phyloP scores from a whole-genome alignment of 2,329 filamentous ascomycete species.

The Colletotrichum lupini region DNA sequence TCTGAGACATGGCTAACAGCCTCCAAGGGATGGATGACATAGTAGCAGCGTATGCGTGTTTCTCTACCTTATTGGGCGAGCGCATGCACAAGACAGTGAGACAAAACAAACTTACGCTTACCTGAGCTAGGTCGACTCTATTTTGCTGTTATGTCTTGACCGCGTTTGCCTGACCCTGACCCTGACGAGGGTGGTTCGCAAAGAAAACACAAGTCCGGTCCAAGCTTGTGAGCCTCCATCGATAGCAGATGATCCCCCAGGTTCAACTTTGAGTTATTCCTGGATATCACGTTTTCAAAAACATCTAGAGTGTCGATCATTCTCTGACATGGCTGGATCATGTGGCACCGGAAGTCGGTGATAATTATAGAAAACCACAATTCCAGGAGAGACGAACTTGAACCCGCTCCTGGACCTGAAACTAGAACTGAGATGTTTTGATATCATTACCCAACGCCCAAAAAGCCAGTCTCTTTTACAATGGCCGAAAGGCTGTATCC shows the following conservation, averaged over 20 bases:
- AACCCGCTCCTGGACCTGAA: neutral
- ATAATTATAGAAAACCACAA: neutral
- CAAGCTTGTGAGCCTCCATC: neutral
- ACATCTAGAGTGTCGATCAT: neutral
- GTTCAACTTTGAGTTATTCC: neutral
- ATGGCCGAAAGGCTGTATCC: neutral
- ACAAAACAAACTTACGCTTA: neutral
- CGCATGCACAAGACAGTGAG: neutral
- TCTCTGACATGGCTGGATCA: neutral
- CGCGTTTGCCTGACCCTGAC: neutral
- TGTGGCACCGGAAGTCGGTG: neutral
- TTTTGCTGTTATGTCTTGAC: neutral
- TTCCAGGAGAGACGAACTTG: neutral
- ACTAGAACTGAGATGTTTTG: neutral
- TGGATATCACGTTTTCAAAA: no score
- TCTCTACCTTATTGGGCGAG: neutral
- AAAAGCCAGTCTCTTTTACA: neutral
- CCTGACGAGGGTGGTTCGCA: neutral
- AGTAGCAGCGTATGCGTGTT: neutral
- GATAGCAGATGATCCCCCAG: neutral
- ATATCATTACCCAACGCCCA: neutral
- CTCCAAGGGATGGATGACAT: neutral
- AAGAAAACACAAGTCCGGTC: neutral
- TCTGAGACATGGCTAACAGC: conserved; percentile 5
- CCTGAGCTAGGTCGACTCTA: neutral